Conservation (phyloP, 768 basidiomycete genomes). For the Porpolomopsis calyptriformis region DNA sequence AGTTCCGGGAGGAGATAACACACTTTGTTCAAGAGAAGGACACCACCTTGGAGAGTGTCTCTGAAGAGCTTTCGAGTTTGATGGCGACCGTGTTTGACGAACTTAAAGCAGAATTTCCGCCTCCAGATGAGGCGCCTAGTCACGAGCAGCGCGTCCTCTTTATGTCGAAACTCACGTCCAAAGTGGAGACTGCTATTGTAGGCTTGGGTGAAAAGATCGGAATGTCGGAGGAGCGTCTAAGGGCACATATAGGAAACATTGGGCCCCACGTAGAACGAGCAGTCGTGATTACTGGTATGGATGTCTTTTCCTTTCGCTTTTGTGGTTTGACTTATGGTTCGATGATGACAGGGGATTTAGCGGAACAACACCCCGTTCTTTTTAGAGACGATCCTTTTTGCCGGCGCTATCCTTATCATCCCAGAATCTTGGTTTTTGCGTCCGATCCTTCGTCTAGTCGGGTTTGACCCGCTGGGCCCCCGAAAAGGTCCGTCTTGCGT, state of each 20-base stretch:
- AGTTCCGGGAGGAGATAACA: slow-evolving; percentile 9
- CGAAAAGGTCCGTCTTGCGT: slow-evolving; percentile 21
- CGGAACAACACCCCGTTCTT: slow-evolving; percentile 28
- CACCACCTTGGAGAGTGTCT: slow-evolving; percentile 10
- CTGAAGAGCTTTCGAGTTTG: slow-evolving; percentile 11
- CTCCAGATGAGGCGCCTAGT: slow-evolving; percentile 21
- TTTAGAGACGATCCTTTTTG: slow-evolving; percentile 16
- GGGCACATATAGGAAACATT: slow-evolving; percentile 16
- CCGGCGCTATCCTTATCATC: slow-evolving; percentile 17
- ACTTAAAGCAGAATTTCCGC: slow-evolving; percentile 22
- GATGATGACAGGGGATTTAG: slow-evolving; percentile 21
- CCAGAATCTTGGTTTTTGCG: slow-evolving; percentile 23
- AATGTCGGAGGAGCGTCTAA: slow-evolving; percentile 16
- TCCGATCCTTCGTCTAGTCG: slow-evolving; percentile 23
- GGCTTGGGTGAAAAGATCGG: slow-evolving; percentile 13
- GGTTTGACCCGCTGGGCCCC: slow-evolving; percentile 26
- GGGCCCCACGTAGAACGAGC: slow-evolving; percentile 15
- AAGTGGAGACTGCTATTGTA: slow-evolving; percentile 19
- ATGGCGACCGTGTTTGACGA: slow-evolving; percentile 14
- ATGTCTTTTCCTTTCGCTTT: too few relatives aligned
- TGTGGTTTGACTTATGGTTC: not conserved
- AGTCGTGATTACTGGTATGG: slow-evolving; percentile 19
- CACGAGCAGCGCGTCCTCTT: slow-evolving; percentile 18
- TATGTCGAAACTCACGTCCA: slow-evolving; percentile 15
- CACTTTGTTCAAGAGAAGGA: not conserved